Evolutionary conservation across 495 filamentous ascomycete genomes (phyloP), one percentile per base, ranked within the genome.

Genomic region (Penicillium paxilli): DNA sequence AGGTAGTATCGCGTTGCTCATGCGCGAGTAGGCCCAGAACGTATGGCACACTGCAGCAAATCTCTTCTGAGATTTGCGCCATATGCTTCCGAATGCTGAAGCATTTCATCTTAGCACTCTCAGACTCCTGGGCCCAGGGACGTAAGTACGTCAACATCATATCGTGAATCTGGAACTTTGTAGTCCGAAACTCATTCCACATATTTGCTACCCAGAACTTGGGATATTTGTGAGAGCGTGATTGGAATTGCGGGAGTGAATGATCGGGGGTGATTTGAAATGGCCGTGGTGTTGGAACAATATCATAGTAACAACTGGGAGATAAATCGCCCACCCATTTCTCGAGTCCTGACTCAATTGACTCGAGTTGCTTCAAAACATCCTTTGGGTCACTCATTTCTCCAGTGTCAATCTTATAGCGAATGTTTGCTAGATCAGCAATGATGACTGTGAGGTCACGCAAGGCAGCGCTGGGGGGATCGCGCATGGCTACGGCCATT

Each of bases 1-100:
- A 14, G 21, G 47, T 12, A 30, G 49, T 4, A 4, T 51, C 33
- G 21, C 22, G 38, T 5, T 7, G 24, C n/a, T 32, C 21, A 8
- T 51, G 33, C 22, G 9, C 22, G 12, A 51, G 26, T 24, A 51
- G 16, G 8, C 49, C 49, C 12, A 51, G 37, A 20, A 44, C 44
- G 21, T 51, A 32, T 23, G 49, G 49, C 5, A 28, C 37, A 21
- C 49, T 51, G 38, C 24, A 42, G 24, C 49, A 51, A 12, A 51
- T 30, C 2, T 42, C 35, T 41, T 51, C 22, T 10, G 37, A 19
- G 20, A 44, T 8, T 11, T 20, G 21, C 0, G 33, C 14, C 20
- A 51, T 17, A 12, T 21, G 35, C 5, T 25, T 30, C 14, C 45
- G 24, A 20, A 16, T 21, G 2, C 20, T 16, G 4, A 8, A 28